Evolutionary conservation across 2,329 filamentous ascomycete species (phyloP).

Genomic region (Balansia obtecta): DNA sequence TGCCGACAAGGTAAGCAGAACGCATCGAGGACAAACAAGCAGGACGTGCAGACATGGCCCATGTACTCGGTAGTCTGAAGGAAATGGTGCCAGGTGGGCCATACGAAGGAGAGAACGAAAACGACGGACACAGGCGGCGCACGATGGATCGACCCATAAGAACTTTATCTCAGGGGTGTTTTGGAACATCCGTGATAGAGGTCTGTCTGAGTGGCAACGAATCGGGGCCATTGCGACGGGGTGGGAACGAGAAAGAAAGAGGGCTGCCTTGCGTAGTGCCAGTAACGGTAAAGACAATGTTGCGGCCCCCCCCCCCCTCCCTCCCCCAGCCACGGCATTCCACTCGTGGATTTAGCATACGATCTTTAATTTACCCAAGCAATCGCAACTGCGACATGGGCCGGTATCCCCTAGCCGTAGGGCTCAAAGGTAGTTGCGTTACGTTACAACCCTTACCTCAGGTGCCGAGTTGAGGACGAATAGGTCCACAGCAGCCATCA

Average conservation of each 20-base stretch:
- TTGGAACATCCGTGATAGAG: neutral
- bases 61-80: neutral
- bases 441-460: conserved; percentile 54
- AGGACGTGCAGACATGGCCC: conserved; percentile 18
- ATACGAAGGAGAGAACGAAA: neutral
- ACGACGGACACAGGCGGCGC: neutral
- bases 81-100: neutral
- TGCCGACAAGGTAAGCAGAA: conserved; percentile 43
- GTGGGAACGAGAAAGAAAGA: neutral
- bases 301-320: too few relatives aligned
- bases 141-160: neutral
- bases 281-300: conserved; percentile 52
- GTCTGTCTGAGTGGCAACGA: neutral
- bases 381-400: conserved; percentile 50
- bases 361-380: conserved; percentile 38
- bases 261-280: neutral
- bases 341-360: conserved; percentile 43
- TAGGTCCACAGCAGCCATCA: conserved; percentile 51
- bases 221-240: neutral
- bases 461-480: conserved; percentile 51
- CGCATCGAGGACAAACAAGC: conserved; percentile 42
- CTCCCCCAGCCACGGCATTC: conserved; percentile 64
- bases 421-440: conserved; percentile 50
- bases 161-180: neutral
- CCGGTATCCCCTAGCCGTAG: conserved; percentile 55